Base-by-base conservation (phyloP, 2,329 filamentous ascomycete species). In the Verticillium longisporum region DNA sequence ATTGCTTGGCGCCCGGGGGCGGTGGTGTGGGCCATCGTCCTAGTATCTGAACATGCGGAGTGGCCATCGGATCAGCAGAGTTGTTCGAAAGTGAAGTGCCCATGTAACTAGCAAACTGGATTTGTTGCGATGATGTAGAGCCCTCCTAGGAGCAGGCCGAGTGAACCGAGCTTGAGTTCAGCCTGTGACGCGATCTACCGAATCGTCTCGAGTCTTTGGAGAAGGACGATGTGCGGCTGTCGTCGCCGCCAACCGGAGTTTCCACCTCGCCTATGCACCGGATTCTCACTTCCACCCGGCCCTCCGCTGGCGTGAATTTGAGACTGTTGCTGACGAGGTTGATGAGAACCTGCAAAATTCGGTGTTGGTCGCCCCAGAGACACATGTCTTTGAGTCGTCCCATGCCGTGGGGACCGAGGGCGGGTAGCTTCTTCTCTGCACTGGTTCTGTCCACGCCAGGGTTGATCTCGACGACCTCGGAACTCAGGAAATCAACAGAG, bases 341-440 rank as follows among this genome's bases (percentile, higher is more conserved):
- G 78, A 96, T 97, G 56, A 97, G 85, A n/a, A 97, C 90, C 72
- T 97, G 93, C 32, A 96, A 77, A 45, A 97, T 95, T 55, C 93
- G 83, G 69, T 97, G 92, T 66, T 95, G 90, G 68, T 97, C 93
- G n/a, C 93, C 93, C 86, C 91, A 95, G 1, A 97, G 78, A 58
- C 90, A 88, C 88, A 96, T 93, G 65, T 96, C 91, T 70, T 90
- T 91, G 31, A 96, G 73, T 18, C 88, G 80, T 10, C 88, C 89
- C 3, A 84, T 80, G 4, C 88, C 88, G 34, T 80, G 78, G 1
- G 88, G 88, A 0, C 88, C 88, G 15, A 88, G 76, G 2, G 85
- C 85, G 11, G 84, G 83, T 14, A 85, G 73, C 15, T 68, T 76
- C 61, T 69, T 75, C 5, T 72, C 67, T 56, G 63, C 34, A 26